A percentile compares a stretch with the other conserved stretches of the same genome.
phyloP scores from a whole-genome alignment of 2,329 filamentous ascomycete species.

The Fusarium chaquense region DNA sequence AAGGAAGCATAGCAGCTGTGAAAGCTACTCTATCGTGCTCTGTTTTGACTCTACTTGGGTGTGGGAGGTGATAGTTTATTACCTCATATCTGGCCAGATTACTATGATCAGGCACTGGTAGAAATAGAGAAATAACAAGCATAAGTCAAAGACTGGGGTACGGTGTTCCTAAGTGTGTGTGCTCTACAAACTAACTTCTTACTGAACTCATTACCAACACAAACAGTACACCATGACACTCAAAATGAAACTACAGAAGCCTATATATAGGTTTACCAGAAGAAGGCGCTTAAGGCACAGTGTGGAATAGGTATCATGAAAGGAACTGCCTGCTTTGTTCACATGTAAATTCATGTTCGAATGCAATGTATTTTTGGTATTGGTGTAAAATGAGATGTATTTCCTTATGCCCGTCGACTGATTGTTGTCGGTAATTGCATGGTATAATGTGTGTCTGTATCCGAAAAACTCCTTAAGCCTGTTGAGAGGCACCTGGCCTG shows the following conservation, averaged over 20 bases:
- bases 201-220: neutral
- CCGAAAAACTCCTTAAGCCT: slow-evolving; percentile 45
- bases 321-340: neutral
- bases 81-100: neutral
- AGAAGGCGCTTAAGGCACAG: neutral
- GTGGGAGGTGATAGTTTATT: neutral
- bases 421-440: slow-evolving; percentile 34
- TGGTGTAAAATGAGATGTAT: slow-evolving; percentile 34
- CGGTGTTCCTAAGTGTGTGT: neutral
- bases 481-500: slow-evolving; percentile 48
- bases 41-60: neutral
- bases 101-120: neutral
- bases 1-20: slow-evolving; percentile 35
- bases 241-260: neutral
- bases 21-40: slow-evolving; percentile 15
- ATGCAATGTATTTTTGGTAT: slow-evolving; percentile 24
- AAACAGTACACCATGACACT: neutral
- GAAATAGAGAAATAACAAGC: neutral
- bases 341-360: slow-evolving; percentile 16
- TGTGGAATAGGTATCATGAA: neutral
- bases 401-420: slow-evolving; percentile 26
- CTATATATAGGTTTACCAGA: neutral
- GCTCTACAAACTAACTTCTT: neutral
- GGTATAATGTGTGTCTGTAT: slow-evolving; percentile 28
- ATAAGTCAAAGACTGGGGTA: too few relatives aligned